Base-by-base conservation (phyloP, 2,329 filamentous ascomycete species). In the Epichloe coenophiala region DNA sequence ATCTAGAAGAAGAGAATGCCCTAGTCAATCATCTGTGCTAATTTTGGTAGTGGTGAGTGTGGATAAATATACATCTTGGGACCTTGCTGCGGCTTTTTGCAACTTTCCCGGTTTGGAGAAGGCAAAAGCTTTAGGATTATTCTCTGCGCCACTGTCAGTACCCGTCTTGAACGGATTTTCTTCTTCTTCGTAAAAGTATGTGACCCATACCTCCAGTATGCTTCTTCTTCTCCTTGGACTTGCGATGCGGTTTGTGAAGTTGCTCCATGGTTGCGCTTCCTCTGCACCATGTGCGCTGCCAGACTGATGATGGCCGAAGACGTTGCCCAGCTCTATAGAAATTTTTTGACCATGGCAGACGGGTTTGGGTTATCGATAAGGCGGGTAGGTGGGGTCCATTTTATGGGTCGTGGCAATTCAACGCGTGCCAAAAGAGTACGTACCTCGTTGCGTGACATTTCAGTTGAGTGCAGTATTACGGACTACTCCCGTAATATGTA, bases 111-210 rank as follows among this genome's bases (percentile, higher is more conserved):
- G 88, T 54, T 85, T 84, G 41, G 87, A 76, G 65, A 86, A 88
- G 50, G 88, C 84, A 67, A 95, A 96, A 13, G 90, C 90, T 70
- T 95, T 96, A 2, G 88, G 87, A 64, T 95, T 95, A 56, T 73
- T 75, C 50, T 86, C 87, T 82, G 54, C 40, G 12, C 5, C 45
- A 46, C 7, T 15, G 55, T 64, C 52, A 64, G 21, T 45, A 31
- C 12, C 36, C 45, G 2, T 7, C 11, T 5, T 2, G 11, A 21
- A 4, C 23, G 41, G 4, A 19, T 11, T 17, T n/a, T n/a, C 12
- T 19, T 33, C 33, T 15, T 21, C 6, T 17, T 2, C 8, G 8
- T 4, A 9, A 13, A 19, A 27, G 6, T 8, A n/a, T 15, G 27
- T 13, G 5, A 63, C 6, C 8, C 67, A 53, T 61, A 79, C 78